Evolutionary conservation across 2,329 filamentous ascomycete species (phyloP).

Genomic region (Claviceps fusiformis): DNA sequence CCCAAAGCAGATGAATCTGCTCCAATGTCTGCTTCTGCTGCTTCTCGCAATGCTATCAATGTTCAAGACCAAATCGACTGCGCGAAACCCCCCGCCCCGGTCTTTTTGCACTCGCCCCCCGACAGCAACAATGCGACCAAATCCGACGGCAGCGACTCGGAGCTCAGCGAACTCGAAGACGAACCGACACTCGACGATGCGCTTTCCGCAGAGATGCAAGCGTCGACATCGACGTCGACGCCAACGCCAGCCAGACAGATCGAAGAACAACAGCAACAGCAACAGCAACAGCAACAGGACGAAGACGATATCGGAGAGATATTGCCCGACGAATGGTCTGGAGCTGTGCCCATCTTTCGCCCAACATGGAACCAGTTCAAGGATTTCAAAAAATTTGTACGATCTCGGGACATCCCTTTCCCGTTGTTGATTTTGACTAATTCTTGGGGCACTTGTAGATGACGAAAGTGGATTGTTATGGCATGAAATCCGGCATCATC

Average conservation of each 20-base stretch:
- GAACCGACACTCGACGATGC: conserved; percentile 28
- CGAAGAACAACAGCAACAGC: conserved; percentile 10
- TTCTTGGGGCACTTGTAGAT: conserved; percentile 30
- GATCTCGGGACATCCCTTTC: conserved; percentile 15
- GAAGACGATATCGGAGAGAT: conserved; percentile 63
- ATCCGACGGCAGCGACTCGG: conserved; percentile 48
- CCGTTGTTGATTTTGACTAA: conserved; percentile 11
- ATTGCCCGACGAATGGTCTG: conserved; percentile 78
- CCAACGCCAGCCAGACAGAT: conserved; percentile 11
- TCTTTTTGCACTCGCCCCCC: conserved; percentile 47
- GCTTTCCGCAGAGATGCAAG: conserved; percentile 9
- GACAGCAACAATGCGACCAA: conserved; percentile 49
- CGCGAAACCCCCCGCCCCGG: conserved; percentile 23
- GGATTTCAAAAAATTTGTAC: conserved; percentile 82
- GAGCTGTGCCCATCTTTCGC: conserved; percentile 84
- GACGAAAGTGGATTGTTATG: conserved; percentile 79
- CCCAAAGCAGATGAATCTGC: conserved; percentile 5
- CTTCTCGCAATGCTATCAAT: conserved; percentile 14
- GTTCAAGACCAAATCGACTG: conserved; percentile 18
- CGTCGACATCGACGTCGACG: conserved; percentile 14
- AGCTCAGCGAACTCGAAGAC: conserved; percentile 52
- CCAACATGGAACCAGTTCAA: conserved; percentile 92
- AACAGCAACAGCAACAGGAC: conserved; percentile 15
- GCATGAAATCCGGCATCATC: conserved; percentile 94
- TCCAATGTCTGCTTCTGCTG: conserved; percentile 9